A percentile compares a stretch with the other conserved stretches of the same genome.
Evolutionary conservation across 1,139 yeast species (phyloP).

Genomic region (Hyphopichia pseudoburtonii): DNA sequence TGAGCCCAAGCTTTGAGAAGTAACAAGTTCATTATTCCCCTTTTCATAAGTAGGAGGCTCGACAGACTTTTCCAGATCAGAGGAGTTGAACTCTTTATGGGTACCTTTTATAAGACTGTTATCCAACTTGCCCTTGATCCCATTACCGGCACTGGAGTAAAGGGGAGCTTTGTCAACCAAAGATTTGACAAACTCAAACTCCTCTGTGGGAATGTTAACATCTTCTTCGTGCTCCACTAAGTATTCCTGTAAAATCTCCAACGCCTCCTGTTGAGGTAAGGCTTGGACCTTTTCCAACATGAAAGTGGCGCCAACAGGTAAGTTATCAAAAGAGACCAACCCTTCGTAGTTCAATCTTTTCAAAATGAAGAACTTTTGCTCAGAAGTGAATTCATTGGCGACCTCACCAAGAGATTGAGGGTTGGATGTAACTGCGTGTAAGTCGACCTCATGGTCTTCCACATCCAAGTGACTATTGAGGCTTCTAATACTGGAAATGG

Average conservation of each 20-base stretch:
- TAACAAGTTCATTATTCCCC: neutral
- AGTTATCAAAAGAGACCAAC: slow-evolving; percentile 23
- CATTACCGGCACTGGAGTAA: neutral
- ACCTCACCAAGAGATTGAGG: slow-evolving; percentile 24
- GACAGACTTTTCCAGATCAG: too few species aligned
- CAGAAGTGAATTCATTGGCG: slow-evolving; percentile 23
- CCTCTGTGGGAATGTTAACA: slow-evolving; percentile 18
- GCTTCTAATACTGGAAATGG: slow-evolving; percentile 3
- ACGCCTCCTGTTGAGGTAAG: slow-evolving; percentile 20
- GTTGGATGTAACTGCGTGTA: slow-evolving; percentile 19
- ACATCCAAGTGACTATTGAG: slow-evolving; percentile 8
- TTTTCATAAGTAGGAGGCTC: too few species aligned
- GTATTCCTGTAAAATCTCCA: slow-evolving; percentile 18
- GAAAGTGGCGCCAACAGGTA: slow-evolving; percentile 27
- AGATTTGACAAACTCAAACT: slow-evolving; percentile 14
- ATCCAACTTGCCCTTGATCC: neutral
- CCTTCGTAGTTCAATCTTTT: slow-evolving; percentile 27
- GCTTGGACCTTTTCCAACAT: slow-evolving; percentile 30
- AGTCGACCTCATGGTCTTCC: slow-evolving; percentile 19
- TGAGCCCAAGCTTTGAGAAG: slow-evolving; percentile 10
- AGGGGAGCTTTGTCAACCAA: slow-evolving; percentile 12
- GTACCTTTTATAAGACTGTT: too few species aligned
- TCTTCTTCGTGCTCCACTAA: slow-evolving; percentile 20
- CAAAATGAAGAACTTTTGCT: slow-evolving; percentile 28
- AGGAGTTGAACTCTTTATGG: too few species aligned